A percentile compares a stretch with the other conserved stretches of the same genome.
Conservation (phyloP, 495 filamentous ascomycete species). For the Xylaria intraflava region DNA sequence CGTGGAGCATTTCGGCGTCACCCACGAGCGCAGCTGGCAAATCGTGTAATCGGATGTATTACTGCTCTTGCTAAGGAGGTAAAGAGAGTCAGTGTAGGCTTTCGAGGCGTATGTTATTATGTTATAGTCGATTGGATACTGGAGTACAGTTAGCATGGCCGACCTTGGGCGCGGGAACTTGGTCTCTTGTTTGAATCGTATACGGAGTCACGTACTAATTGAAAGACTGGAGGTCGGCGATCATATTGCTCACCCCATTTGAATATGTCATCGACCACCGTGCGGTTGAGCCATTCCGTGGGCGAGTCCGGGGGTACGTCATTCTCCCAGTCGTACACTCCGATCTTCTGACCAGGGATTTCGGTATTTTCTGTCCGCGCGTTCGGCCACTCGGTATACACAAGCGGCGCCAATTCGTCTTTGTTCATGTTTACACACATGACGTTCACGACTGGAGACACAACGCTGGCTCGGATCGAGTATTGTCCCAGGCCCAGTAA, state of each 20-base stretch:
- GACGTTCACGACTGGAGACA: slow-evolving; percentile 59
- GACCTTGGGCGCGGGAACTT: neutral
- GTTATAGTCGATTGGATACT: slow-evolving; percentile 54
- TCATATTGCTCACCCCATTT: slow-evolving; percentile 48
- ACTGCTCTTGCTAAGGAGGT: slow-evolving; percentile 53
- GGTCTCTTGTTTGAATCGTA: no score
- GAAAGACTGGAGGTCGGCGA: slow-evolving; percentile 56
- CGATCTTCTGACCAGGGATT: slow-evolving; percentile 16
- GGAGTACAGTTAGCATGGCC: neutral
- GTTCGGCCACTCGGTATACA: slow-evolving; percentile 52
- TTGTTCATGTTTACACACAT: slow-evolving; percentile 58
- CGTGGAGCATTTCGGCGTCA: slow-evolving; percentile 56
- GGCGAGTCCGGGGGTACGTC: slow-evolving; percentile 23
- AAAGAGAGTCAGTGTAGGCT: slow-evolving; percentile 45
- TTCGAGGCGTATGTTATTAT: slow-evolving; percentile 52
- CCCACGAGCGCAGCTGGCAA: slow-evolving; percentile 54
- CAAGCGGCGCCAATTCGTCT: slow-evolving; percentile 53
- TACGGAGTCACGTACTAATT: slow-evolving; percentile 31
- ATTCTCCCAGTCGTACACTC: slow-evolving; percentile 21
- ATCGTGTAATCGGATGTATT: slow-evolving; percentile 46
- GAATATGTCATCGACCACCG: slow-evolving; percentile 63
- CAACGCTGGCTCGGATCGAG: slow-evolving; percentile 55
- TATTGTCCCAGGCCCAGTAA: slow-evolving; percentile 61
- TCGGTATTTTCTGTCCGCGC: slow-evolving; percentile 27
- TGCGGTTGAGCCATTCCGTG: slow-evolving; percentile 45